Evolutionary conservation across 1,139 yeast genomes (phyloP).

Genomic region (Yamadazyma dushanensis): DNA sequence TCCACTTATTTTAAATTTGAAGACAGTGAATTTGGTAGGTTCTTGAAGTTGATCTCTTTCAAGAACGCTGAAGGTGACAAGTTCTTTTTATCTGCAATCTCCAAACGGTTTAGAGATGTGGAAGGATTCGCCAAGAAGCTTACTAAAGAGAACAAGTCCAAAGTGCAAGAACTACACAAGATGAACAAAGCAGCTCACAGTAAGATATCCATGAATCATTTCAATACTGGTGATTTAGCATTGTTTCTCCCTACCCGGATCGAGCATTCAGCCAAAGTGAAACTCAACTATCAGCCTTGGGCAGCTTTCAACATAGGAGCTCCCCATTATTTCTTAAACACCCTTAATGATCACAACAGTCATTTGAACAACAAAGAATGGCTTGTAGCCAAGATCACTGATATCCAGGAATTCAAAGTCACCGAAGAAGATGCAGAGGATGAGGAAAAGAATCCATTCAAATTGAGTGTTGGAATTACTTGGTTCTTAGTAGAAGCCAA

Average conservation of each 20-base stretch:
- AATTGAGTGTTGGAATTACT: slow-evolving; percentile 43
- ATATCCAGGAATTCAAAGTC: slow-evolving; percentile 49
- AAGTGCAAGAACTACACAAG: slow-evolving; percentile 44
- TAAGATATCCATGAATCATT: slow-evolving; percentile 65
- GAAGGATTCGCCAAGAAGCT: slow-evolving; percentile 88
- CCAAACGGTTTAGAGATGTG: slow-evolving; percentile 82
- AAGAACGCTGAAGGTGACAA: slow-evolving; percentile 33
- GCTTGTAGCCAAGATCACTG: slow-evolving; percentile 64
- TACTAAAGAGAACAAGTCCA: slow-evolving; percentile 68
- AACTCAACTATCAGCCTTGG: slow-evolving; percentile 58
- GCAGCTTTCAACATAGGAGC: slow-evolving; percentile 84
- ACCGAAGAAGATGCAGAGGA: slow-evolving; percentile 34
- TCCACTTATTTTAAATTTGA: slow-evolving; percentile 20
- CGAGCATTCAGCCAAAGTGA: slow-evolving; percentile 32
- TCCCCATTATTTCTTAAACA: slow-evolving; percentile 69
- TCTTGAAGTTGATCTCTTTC: slow-evolving; percentile 29
- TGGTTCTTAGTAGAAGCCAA: slow-evolving; percentile 54
- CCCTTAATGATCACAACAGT: slow-evolving; percentile 16
- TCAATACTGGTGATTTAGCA: slow-evolving; percentile 72
- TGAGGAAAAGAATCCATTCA: slow-evolving; percentile 45
- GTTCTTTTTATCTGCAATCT: slow-evolving; percentile 63
- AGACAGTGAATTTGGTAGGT: slow-evolving; percentile 23
- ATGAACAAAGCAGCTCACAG: slow-evolving; percentile 37
- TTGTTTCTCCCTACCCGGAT: slow-evolving; percentile 75
- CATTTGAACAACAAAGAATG: slow-evolving; percentile 54